These are phyloP conservation scores for Cordyceps cicadae DNA, from an alignment of 2,329 filamentous ascomycete species.

Conservation along the genomic window DNA sequence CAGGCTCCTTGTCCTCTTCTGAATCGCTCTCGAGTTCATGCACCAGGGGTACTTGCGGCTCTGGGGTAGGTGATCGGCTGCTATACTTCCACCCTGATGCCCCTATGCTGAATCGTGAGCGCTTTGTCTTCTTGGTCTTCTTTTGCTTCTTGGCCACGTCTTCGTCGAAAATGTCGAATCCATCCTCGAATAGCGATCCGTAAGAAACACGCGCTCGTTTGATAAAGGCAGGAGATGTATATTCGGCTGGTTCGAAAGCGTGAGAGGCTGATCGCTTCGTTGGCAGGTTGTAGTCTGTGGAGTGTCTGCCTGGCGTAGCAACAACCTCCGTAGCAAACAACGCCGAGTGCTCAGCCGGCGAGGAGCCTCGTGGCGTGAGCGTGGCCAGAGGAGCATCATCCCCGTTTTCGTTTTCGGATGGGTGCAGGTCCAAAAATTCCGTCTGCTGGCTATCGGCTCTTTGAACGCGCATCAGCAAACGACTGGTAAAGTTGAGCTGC, in stretches of 20 bases:
- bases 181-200: constrained; percentile 55
- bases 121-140: constrained; percentile 53
- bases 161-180: constrained; percentile 62
- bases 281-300: constrained; percentile 18
- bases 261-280: constrained; percentile 28
- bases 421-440: constrained; percentile 40
- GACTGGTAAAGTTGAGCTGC: constrained; percentile 48
- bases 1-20: constrained; percentile 4
- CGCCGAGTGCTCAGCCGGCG: constrained; percentile 7
- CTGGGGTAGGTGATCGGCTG: constrained; percentile 63
- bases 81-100: constrained; percentile 67
- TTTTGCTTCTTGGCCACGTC: constrained; percentile 52
- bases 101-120: constrained; percentile 58
- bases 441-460: constrained; percentile 37
- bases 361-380: constrained; percentile 15
- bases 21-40: constrained; percentile 19
- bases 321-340: constrained; percentile 11
- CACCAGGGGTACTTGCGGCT: constrained; percentile 37
- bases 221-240: constrained; percentile 71
- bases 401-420: constrained; percentile 24
- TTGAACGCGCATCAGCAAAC: constrained; percentile 36
- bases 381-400: constrained; percentile 14
- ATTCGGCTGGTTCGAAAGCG: constrained; percentile 42
- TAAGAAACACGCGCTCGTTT: constrained; percentile 64
- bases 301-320: constrained; percentile 15